Base-by-base conservation (phyloP, 371 early-diverging fungal genomes). In the Circinella minor region DNA sequence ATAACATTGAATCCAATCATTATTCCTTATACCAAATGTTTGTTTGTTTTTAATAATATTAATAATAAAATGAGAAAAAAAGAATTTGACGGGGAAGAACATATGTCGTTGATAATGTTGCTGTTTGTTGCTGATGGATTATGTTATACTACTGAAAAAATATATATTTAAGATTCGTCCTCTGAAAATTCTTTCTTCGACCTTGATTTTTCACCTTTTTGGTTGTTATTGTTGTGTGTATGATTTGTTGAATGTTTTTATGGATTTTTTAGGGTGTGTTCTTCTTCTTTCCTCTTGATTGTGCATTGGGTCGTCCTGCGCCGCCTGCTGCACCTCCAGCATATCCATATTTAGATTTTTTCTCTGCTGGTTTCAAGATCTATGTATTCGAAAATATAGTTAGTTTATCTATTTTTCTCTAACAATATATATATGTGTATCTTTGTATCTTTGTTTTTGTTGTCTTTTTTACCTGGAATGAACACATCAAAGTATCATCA, bases 401-500 rank as follows among this genome's bases (percentile, higher is more conserved):
- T n/a, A 47, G 7, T 34, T 55, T 55, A 63, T 15, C 1, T 15
- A 20, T 3, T 8, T 67, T 3, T 15, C 13, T 2, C 49, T 39
- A 36, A 51, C 18, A 34, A n/a, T 38, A 8, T 17, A 10, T 7
- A 36, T 18, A 10, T 20, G 48, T 7, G 4, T 43, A 3, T 11
- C 15, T 48, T 7, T 57, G 20, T 9, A 47, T 47, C 9, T 47
- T 47, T n/a, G n/a, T n/a, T n/a, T n/a, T n/a, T n/a, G n/a, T n/a
- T n/a, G n/a, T n/a, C n/a, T n/a, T n/a, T 39, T 27, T 68, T 79
- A 92, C 88, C 82, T 91, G 92, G 84, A 93, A 93, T 46, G 91
- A 91, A 71, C 96, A 96, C 82, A 96, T 91, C 69, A 99, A 87
- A 39, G 96, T 92, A 75, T 96, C 95, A 80, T 97, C 96, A 38